Conservation (phyloP, 129 eudicot genomes). For the Centaurea solstitialis region DNA sequence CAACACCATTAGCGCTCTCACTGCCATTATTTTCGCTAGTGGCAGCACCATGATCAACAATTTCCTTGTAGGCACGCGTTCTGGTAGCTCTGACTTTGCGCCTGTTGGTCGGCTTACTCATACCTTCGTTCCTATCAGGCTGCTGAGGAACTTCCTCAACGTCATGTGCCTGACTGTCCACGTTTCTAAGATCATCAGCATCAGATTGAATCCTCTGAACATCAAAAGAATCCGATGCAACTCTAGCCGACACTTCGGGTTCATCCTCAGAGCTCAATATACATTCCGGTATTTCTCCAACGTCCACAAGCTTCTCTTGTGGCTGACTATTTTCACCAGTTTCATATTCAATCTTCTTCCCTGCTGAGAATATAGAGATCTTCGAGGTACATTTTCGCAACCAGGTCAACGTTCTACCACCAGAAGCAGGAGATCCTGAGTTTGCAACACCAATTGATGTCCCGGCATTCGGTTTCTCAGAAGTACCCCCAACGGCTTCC, state of each 20-base stretch:
- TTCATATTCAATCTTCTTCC: slow-evolving; percentile 54
- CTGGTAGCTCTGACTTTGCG: slow-evolving; percentile 42
- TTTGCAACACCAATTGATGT: slow-evolving; percentile 36
- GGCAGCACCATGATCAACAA: slow-evolving; percentile 31
- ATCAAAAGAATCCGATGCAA: slow-evolving; percentile 51
- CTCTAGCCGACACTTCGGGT: slow-evolving; percentile 47
- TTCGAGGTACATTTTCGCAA: slow-evolving; percentile 77
- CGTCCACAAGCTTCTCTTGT: slow-evolving; percentile 33
- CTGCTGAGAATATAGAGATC: slow-evolving; percentile 67
- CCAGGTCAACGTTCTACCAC: slow-evolving; percentile 68
- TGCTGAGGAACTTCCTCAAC: slow-evolving; percentile 52
- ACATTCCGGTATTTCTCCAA: slow-evolving; percentile 47
- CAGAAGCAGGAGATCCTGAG: slow-evolving; percentile 69
- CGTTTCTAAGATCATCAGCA: slow-evolving; percentile 30
- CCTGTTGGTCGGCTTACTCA: slow-evolving; percentile 41
- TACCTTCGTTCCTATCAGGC: slow-evolving; percentile 40
- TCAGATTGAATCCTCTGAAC: slow-evolving; percentile 37
- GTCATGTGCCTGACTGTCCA: slow-evolving; percentile 29
- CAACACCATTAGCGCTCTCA: slow-evolving; percentile 52
- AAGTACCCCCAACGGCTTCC: slow-evolving; percentile 43
- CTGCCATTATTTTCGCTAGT: slow-evolving; percentile 32
- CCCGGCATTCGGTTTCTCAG: slow-evolving; percentile 45
- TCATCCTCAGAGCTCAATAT: slow-evolving; percentile 44
- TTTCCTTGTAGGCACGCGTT: slow-evolving; percentile 46
- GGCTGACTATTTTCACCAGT: slow-evolving; percentile 32